Evolutionary conservation across 208 protist genomes (phyloP).

Genomic region (Strigomonas galati): DNA sequence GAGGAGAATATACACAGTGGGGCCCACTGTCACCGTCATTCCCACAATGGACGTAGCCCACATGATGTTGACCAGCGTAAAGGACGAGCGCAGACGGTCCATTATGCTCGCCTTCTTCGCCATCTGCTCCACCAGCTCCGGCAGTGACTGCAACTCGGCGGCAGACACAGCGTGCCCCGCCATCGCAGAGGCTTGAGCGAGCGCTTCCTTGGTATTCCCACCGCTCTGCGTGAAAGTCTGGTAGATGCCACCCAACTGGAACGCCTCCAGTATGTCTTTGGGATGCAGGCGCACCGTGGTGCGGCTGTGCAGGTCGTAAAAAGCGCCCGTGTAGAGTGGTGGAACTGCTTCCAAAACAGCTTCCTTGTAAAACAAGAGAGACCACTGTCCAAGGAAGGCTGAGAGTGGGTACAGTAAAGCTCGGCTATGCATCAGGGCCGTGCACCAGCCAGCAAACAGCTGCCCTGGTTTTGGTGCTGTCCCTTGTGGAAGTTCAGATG

Average conservation of each 20-base stretch:
- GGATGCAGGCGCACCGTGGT: constrained; percentile 15
- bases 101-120: not conserved
- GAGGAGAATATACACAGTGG: not conserved
- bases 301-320: not conserved
- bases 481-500: too few species aligned
- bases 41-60: constrained; percentile 10
- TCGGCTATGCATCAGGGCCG: too few species aligned
- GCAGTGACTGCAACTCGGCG: constrained; percentile 5
- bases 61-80: constrained; percentile 14
- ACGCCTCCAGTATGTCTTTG: constrained; percentile 11
- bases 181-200: not conserved
- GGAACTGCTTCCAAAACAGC: not conserved
- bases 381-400: not conserved
- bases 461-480: too few species aligned
- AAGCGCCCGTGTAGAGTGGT: not conserved
- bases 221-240: not conserved
- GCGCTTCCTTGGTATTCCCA: not conserved
- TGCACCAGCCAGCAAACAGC: too few species aligned
- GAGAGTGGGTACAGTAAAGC: too few species aligned
- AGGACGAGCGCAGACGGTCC: constrained; percentile 6
- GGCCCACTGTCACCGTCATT: not conserved
- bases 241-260: constrained; percentile 3
- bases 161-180: constrained; percentile 5
- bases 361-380: not conserved
- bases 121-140: constrained; percentile 8